These are phyloP conservation scores for Angophora floribunda DNA, from an alignment of 345 rosid genomes.

Conservation along the genomic window DNA sequence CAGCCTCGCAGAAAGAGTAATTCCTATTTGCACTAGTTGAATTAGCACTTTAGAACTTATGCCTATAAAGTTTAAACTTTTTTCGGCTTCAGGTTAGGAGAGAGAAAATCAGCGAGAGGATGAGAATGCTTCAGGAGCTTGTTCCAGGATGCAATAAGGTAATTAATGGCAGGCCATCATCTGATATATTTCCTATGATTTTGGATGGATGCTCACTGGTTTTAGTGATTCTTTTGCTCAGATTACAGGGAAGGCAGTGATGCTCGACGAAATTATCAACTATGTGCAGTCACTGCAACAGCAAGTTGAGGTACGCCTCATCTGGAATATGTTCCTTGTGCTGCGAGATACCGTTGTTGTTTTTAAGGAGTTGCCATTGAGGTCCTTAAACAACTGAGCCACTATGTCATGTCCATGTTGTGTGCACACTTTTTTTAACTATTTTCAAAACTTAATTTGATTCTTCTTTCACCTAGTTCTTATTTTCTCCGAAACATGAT, in stretches of 20 bases:
- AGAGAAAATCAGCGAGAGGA: conserved; percentile 93
- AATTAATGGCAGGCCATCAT: background rate
- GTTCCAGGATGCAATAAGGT: conserved; percentile 99
- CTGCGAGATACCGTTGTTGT: background rate
- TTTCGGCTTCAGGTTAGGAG: conserved; percentile 65
- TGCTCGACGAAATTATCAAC: conserved; percentile 98
- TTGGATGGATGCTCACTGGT: background rate
- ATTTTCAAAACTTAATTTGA: background rate
- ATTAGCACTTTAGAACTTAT: background rate
- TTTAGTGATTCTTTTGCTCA: conserved; percentile 11
- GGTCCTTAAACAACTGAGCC: background rate
- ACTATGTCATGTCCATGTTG: background rate
- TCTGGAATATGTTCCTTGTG: background rate
- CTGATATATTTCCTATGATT: background rate
- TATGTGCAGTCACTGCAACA: conserved; percentile 95
- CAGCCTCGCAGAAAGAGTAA: conserved; percentile 96
- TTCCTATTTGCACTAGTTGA: background rate
- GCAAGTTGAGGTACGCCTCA: conserved; percentile 83
- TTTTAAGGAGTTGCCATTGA: background rate
- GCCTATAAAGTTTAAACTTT: background rate
- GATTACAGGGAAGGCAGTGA: conserved; percentile 97
- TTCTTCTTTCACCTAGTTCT: background rate
- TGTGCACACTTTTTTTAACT: background rate
- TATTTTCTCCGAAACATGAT: background rate
- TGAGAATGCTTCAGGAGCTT: conserved; percentile 96